phyloP scores from a whole-genome alignment of 2,329 filamentous ascomycete species.

The Fusarium buxicola region DNA sequence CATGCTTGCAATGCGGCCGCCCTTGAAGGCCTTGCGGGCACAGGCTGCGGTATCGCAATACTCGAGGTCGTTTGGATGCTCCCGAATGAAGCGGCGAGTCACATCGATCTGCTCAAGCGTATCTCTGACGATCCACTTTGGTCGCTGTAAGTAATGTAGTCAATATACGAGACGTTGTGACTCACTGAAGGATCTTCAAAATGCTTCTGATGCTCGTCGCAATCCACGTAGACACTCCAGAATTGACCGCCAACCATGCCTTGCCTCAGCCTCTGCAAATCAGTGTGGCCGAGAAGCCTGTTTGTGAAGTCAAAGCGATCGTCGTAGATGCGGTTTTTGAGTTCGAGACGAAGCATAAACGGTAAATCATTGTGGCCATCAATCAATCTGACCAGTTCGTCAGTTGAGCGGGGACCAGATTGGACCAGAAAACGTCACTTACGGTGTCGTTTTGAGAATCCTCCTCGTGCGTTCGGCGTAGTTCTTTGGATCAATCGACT shows the following conservation, averaged over 20 bases:
- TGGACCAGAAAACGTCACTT: constrained; percentile 1
- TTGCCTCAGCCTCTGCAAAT: constrained; percentile 44
- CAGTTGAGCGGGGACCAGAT: background rate
- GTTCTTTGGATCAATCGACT: constrained; percentile 20
- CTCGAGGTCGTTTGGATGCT: constrained; percentile 39
- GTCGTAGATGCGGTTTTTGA: constrained; percentile 44
- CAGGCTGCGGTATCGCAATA: constrained; percentile 46
- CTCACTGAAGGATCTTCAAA: constrained; percentile 43
- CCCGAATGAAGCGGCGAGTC: constrained; percentile 45
- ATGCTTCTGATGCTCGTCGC: constrained; percentile 38
- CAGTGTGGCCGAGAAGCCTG: constrained; percentile 43
- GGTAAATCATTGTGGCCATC: constrained; percentile 50
- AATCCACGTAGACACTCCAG: constrained; percentile 47
- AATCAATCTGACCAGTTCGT: constrained; percentile 33
- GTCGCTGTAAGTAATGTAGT: constrained; percentile 12
- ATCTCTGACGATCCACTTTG: constrained; percentile 29
- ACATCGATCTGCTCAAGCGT: constrained; percentile 52
- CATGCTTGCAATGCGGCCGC: constrained; percentile 51
- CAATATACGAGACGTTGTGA: background rate
- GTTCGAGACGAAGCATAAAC: constrained; percentile 46
- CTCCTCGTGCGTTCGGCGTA: constrained; percentile 32
- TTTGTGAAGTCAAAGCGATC: constrained; percentile 28
- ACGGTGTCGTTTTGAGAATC: constrained; percentile 29
- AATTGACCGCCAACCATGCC: constrained; percentile 49
- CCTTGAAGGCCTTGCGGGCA: constrained; percentile 46